Percentiles rank a stretch among this genome's conserved stretches.
These are phyloP conservation scores for Lasiosphaeris hirsuta DNA, from an alignment of 495 filamentous ascomycete genomes.

Conservation along the genomic window DNA sequence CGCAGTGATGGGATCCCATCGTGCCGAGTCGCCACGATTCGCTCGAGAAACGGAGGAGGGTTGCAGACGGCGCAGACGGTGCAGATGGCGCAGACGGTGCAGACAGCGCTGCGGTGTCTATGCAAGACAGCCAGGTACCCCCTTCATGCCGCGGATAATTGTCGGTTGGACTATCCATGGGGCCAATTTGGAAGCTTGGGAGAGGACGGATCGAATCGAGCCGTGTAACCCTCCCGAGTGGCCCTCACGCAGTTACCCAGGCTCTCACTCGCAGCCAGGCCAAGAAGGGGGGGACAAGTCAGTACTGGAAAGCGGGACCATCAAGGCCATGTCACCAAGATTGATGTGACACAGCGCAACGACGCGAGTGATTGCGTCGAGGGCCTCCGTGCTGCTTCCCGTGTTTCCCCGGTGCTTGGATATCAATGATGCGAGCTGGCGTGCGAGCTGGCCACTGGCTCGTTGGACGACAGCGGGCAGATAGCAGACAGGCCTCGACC, in stretches of 20 bases:
- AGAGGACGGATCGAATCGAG: constrained; percentile 31
- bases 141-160: constrained; percentile 22
- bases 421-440: no score
- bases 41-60: no score
- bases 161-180: constrained; percentile 23
- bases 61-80: background rate
- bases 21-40: no score
- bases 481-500: no score
- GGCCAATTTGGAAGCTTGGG: constrained; percentile 25
- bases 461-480: background rate
- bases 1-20: no score
- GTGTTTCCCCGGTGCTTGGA: no score
- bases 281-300: background rate
- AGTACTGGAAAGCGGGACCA: background rate
- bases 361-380: no score
- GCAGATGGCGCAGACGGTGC: background rate
- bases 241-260: background rate
- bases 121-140: constrained; percentile 15
- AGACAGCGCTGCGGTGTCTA: background rate
- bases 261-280: background rate
- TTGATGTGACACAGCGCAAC: background rate
- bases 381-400: background rate
- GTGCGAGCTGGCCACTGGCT: background rate
- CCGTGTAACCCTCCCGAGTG: constrained; percentile 22
- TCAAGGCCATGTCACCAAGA: background rate